Base-by-base conservation (phyloP, 2,329 filamentous ascomycete genomes). In the Grosmannia penicillata region DNA sequence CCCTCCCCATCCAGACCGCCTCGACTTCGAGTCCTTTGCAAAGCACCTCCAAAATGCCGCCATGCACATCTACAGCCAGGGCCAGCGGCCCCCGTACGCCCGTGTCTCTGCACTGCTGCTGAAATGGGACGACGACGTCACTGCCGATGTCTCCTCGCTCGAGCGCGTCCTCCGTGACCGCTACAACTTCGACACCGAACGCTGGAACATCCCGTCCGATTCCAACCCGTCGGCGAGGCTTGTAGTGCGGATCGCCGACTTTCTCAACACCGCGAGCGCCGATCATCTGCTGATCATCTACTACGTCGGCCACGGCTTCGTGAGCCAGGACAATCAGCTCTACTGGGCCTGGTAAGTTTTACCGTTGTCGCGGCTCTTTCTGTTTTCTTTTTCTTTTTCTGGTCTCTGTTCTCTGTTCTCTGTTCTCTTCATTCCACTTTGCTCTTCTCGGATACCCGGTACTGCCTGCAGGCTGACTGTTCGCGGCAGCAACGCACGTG, bases 11-110 rank as follows among this genome's bases (percentile, higher is more conserved):
- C 42, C 50, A 19, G 53, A 73, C 48, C 66, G 70, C 47, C 66
- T 72, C 56, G 73, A 78, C 49, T 79, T 78, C 56, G 75, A 78
- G 55, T 67, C 71, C 38, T 78, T 78, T 51, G 75, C 74, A 43
- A 67, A 74, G 33, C 75, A 79, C 57, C 65, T 79, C 32, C 75
- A 79, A 52, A 75, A 78, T 65, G 75, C 74, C 36, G 74, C 75
- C 46, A 76, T 77, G 67, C 62, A 76, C 49, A 76, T 79, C 47
- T 72, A 76, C 52, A 66, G 70, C 45, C 73, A 77, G 55, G 71
- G 70, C 33, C 70, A 76, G 50, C 66, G 64, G 41, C 62, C 65
- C 4, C 65, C 66, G 19, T 76, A 79, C 46, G 64, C 59, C 15
- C 66, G 65, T 40, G 72, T 74, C 13, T 76, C 72, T 4, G 74